Conservation (phyloP, 2,329 filamentous ascomycete genomes). For the Dryadomyces quercivorus region DNA sequence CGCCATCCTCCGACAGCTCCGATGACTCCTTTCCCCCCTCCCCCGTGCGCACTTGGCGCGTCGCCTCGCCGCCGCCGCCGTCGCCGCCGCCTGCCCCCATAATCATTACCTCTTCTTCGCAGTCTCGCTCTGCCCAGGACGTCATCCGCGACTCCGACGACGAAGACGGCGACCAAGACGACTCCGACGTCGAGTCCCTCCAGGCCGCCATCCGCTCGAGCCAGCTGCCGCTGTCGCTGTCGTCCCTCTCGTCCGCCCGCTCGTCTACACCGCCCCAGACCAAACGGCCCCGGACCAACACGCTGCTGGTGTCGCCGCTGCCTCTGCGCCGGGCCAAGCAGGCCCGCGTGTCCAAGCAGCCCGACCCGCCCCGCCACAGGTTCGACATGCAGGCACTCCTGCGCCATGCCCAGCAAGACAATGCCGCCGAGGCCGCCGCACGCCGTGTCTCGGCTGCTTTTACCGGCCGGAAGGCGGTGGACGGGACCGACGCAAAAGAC, state of each 20-base stretch:
- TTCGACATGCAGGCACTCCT: conserved; percentile 53
- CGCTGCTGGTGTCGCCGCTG: conserved; percentile 26
- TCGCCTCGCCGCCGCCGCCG: neutral
- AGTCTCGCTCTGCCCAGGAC: neutral
- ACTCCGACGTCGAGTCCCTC: neutral
- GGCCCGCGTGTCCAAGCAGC: neutral
- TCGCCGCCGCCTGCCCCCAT: neutral
- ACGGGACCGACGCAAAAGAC: neutral
- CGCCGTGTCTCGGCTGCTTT: conserved; percentile 27
- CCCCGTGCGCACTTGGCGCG: neutral
- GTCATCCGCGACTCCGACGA: conserved; percentile 4
- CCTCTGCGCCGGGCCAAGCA: conserved; percentile 21
- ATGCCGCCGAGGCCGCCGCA: conserved; percentile 44
- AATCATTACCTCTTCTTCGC: neutral
- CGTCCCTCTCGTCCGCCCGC: neutral
- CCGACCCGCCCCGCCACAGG: conserved; percentile 38
- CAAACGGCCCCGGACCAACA: conserved; percentile 8
- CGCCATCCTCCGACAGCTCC: neutral
- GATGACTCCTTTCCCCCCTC: neutral
- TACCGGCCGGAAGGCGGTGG: conserved; percentile 13
- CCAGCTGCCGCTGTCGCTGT: neutral
- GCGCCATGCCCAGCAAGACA: conserved; percentile 44
- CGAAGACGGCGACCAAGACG: neutral
- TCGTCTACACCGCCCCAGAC: conserved; percentile 2
- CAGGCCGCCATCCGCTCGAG: neutral